Base-by-base conservation (phyloP, 371 early-diverging fungal species). In the Mortierella sp. region DNA sequence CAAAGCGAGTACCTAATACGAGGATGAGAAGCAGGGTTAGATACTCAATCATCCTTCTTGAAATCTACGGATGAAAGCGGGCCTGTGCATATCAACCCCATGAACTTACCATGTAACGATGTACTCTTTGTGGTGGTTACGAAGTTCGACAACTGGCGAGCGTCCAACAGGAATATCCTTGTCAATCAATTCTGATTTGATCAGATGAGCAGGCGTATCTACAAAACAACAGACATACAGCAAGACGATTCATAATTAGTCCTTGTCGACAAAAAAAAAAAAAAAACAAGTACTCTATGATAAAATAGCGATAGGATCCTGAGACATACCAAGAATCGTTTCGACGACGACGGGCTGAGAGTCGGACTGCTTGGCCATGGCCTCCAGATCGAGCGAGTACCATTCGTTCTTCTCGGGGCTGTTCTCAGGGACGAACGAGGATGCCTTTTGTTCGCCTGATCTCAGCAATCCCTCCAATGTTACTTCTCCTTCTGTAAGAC, bases 101-200 rank as follows among this genome's bases (percentile, higher is more conserved):
- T 10, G 5, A 48, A 75, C 81, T 68, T 92, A 96, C 98, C 98
- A 98, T 14, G 97, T 97, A 48, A 97, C 89, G 58, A 96, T 92
- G 74, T 98, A 98, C 84, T 95, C 93, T 44, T 96, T 82, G 87
- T 98, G 98, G 83, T 94, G 92, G 88, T 98, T 98, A 38, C 95
- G 90, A 41, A 97, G 89, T 60, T 95, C 95, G 14, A 97, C 93
- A 7, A 89, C 88, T 43, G 94, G 91, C 2, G 92, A 90, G 63
- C 95, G 91, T 27, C 96, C 94, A 4, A 96, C 90, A 0, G 97
- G 97, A 48, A 95, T 90, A 24, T 94, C 94, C 48, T 89, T 88
- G 63, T 91, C 90, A 58, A 92, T 91, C 72, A 91, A 84, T 21
- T 87, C 82, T 7, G 79, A 74, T 55, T 82, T 86, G 72, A 86